Conservation (phyloP, 2,329 filamentous ascomycete genomes). For the Scedosporium aurantiacum region DNA sequence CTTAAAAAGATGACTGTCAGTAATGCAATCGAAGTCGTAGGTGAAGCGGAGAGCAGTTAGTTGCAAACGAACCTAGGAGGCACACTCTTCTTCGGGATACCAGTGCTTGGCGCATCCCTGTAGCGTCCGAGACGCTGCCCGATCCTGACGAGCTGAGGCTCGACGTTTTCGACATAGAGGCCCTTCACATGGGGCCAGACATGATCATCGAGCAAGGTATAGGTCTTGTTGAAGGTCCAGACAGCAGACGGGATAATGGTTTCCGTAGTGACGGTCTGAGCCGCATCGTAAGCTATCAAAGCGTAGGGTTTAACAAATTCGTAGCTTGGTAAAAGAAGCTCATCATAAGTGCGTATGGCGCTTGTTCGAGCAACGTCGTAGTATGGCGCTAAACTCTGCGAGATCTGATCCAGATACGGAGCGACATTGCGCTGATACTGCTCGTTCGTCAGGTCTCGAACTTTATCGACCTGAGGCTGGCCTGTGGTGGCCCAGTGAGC, state of each 20-base stretch:
- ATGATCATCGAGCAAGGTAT: conserved; percentile 60
- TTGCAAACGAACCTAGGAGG: conserved; percentile 18
- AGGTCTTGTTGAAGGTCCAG: conserved; percentile 58
- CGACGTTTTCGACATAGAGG: conserved; percentile 82
- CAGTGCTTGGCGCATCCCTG: conserved; percentile 34
- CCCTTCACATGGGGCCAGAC: conserved; percentile 73
- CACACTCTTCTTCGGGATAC: conserved; percentile 20
- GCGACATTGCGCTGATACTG: conserved; percentile 63
- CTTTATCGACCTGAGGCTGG: conserved; percentile 60
- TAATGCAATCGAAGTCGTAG: background rate
- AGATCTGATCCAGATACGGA: conserved; percentile 58
- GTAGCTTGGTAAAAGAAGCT: conserved; percentile 66
- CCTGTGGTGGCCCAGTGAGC: conserved; percentile 70
- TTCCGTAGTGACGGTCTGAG: conserved; percentile 54
- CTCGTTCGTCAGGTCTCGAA: conserved; percentile 46
- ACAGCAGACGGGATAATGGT: conserved; percentile 63
- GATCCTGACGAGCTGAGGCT: conserved; percentile 88
- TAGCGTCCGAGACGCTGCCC: conserved; percentile 77
- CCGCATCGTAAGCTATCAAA: conserved; percentile 53
- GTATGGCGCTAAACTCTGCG: conserved; percentile 55
- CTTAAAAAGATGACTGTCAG: background rate
- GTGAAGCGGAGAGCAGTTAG: too few species aligned
- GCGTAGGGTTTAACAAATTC: conserved; percentile 63
- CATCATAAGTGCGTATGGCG: conserved; percentile 57
- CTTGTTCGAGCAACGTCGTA: conserved; percentile 54